Conservation (phyloP, 345 rosid genomes). For the Raphanus sativus region DNA sequence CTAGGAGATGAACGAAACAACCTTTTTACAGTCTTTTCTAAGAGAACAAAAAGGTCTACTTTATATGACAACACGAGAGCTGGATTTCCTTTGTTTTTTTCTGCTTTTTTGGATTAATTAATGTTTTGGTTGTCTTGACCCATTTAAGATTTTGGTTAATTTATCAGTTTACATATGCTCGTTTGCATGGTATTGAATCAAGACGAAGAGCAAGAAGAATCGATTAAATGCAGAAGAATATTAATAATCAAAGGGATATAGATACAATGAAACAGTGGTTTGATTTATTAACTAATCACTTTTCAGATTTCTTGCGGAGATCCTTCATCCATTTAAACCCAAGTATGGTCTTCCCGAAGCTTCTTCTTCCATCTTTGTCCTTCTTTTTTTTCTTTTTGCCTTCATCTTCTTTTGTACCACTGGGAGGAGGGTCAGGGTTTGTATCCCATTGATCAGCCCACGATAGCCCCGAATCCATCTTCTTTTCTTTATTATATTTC, state of each 20-base stretch:
- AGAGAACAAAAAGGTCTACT: neutral
- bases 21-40: neutral
- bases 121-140: constrained; percentile 19
- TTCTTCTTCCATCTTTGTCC: constrained; percentile 24
- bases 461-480: constrained; percentile 34
- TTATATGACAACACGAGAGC: neutral
- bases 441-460: constrained; percentile 43
- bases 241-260: neutral
- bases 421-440: constrained; percentile 37
- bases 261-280: neutral
- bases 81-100: neutral
- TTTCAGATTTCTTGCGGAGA: constrained; percentile 36
- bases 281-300: constrained; percentile 3
- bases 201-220: neutral
- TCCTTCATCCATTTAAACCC: constrained; percentile 38
- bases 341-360: constrained; percentile 20
- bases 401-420: constrained; percentile 3
- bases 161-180: neutral
- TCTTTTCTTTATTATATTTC: constrained; percentile 3
- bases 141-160: constrained; percentile 21
- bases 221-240: neutral
- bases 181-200: neutral
- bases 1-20: constrained; percentile 53
- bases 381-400: constrained; percentile 12
- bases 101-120: constrained; percentile 10